Base-by-base conservation (phyloP, 345 rosid species). In the Hevea brasiliensis region DNA sequence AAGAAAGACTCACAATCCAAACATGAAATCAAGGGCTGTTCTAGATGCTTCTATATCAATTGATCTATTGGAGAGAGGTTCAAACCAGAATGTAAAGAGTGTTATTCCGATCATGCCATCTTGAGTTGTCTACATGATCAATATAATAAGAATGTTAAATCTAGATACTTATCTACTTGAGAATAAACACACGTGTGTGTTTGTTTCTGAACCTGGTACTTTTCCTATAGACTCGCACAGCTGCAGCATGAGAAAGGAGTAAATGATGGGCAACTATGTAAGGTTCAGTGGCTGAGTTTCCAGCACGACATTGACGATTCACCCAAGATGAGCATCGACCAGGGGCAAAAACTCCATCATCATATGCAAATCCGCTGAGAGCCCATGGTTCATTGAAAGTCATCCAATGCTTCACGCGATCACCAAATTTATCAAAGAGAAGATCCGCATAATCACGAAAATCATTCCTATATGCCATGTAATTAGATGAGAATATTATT, bases 391-490 rank as follows among this genome's bases (percentile, higher is more conserved):
- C 85, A 23, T 83, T 83, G 3, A 83, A 13, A 1, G 81, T 83
- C 27, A 65, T 65, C 86, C 86, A 83, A 18, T 77, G 63, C 45
- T 80, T 80, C 6, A 83, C 80, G 21, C 77, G 24, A 45, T 83
- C 80, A 11, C 86, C 86, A 8, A 85, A 87, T 32, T 59, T 62
- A 56, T 77, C 67, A 53, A 85, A 89, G 61, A 87, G 83, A 74
- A 87, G 60, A 6, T 86, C 85, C 2, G 81, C 85, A 53, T 79
- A 86, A 24, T 79, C 83, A 14, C 0, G 67, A 63, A 15, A 83
- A 29, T 85, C 89, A 14, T 80, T 69, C 61, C 89, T 88, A 13
- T 51, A 15, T 18, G n/a, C n/a, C n/a, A n/a, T n/a, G n/a, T n/a
- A n/a, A n/a, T n/a, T n/a, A n/a, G n/a, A n/a, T n/a, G n/a, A n/a